Conservation (phyloP, 306 rosid species). For the Corylus americana region DNA sequence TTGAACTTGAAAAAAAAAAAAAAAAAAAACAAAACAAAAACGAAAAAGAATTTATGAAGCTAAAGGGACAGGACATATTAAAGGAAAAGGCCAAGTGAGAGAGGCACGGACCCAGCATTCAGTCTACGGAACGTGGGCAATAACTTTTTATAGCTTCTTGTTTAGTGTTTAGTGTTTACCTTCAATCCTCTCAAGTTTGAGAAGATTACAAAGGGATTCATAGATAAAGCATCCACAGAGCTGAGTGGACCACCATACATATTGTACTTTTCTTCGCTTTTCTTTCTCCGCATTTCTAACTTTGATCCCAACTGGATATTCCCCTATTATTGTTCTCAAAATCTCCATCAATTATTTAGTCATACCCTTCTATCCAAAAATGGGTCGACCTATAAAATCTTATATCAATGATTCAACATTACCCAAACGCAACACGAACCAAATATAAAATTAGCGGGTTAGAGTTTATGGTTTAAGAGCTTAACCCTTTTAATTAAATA, state of each 20-base stretch:
- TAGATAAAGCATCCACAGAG: background rate
- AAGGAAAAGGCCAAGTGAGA: background rate
- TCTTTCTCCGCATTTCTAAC: conserved; percentile 43
- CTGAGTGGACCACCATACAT: conserved; percentile 39
- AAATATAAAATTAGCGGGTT: no score
- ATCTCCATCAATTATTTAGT: conserved; percentile 34
- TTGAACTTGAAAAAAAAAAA: background rate
- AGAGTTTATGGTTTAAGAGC: no score
- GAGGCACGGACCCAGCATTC: no score
- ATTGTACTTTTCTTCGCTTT: conserved; percentile 38
- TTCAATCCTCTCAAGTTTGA: background rate
- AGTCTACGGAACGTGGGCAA: no score
- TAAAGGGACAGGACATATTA: no score
- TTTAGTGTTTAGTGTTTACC: background rate
- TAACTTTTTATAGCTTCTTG: background rate
- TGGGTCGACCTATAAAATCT: no score
- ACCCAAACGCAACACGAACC: no score
- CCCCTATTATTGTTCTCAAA: conserved; percentile 36
- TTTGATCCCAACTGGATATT: conserved; percentile 57
- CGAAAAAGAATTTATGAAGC: background rate
- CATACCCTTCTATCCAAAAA: no score
- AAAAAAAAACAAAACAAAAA: background rate
- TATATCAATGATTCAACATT: no score
- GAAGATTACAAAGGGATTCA: conserved; percentile 32
- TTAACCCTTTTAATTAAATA: no score